Evolutionary conservation across 2,329 filamentous ascomycete species (phyloP), one percentile per base, ranked within the genome.

Genomic region (Apiospora phragmitis): DNA sequence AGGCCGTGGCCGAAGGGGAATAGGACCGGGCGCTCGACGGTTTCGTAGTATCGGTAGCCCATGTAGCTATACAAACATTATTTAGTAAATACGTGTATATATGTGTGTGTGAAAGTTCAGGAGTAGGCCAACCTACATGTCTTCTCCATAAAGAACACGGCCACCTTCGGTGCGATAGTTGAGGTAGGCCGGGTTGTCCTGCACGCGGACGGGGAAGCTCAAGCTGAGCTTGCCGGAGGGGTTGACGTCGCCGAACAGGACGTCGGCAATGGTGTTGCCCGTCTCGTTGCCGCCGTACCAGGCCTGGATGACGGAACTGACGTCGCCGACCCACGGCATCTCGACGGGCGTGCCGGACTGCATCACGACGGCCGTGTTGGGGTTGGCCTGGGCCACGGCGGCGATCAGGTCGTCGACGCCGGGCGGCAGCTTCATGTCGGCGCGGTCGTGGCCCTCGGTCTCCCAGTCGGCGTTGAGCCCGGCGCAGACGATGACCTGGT

Each of bases 391-490:
- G 5, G 90, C 84, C 0, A 95, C 89, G 1, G 89, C 88, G 16
- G 85, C 79, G 75, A 95, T 92, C 69, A 97, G 82, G 24, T 88
- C 85, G 75, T 96, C 92, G 55, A 92, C 89, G 49, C 89, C 87
- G 26, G 91, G 88, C 82, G 94, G 95, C 0, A 97, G 85, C 35
- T 91, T 92, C 79, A 97, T 89, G 79, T 92, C 92, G 75, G 91
- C 92, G 51, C 94, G 90, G 81, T 97, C 94, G 49, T 88, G 85
- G 42, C 92, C 92, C 82, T 95, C 93, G 0, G 91, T 91, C 79
- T 95, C 93, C 92, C 93, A 95, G 77, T 95, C 93, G 47, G 88
- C 88, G 76, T 94, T 95, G 66, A 96, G 86, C 1, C 94, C 94
- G 1, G 91, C 91, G 77, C 93, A 93, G 69, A 96, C 85, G 72